phyloP scores from a whole-genome alignment of 305 asterid species.

The Fraxinus ornus region DNA sequence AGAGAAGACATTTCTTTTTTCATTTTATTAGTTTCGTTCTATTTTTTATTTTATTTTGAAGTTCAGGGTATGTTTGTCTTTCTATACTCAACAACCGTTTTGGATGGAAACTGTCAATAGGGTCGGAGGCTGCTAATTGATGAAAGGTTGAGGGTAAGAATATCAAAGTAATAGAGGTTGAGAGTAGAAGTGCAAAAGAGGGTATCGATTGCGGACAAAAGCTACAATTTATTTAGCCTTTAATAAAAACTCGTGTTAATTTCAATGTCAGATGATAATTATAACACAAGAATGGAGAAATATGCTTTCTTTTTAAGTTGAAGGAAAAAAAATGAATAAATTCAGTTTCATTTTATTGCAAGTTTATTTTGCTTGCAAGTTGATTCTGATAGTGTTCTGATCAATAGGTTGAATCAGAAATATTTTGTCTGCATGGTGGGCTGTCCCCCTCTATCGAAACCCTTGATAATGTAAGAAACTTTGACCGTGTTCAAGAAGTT shows the following conservation, averaged over 20 bases:
- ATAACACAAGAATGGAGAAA: neutral
- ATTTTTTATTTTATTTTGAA: neutral
- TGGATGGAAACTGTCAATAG: neutral
- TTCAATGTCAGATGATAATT: neutral
- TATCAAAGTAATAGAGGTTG: neutral
- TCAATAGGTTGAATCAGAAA: conserved; percentile 89
- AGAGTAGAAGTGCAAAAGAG: neutral
- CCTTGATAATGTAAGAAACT: conserved; percentile 86
- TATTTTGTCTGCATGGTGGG: conserved; percentile 94
- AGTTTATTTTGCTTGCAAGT: neutral
- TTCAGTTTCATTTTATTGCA: neutral
- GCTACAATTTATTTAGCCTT: neutral
- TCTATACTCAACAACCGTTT: neutral
- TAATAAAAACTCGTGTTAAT: neutral
- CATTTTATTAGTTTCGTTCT: neutral
- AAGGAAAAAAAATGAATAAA: neutral
- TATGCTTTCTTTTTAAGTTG: neutral
- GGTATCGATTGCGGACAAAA: neutral
- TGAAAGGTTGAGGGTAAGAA: neutral
- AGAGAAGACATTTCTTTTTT: neutral
- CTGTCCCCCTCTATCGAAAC: conserved; percentile 91
- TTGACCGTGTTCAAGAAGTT: conserved; percentile 98
- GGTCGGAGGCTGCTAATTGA: neutral
- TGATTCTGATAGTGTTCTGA: conserved; percentile 19
- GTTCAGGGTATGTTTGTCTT: neutral